Evolutionary conservation across 148 eudicot genomes (phyloP), one percentile per base, ranked within the genome.

Genomic region (Chenopodium quinoa): DNA sequence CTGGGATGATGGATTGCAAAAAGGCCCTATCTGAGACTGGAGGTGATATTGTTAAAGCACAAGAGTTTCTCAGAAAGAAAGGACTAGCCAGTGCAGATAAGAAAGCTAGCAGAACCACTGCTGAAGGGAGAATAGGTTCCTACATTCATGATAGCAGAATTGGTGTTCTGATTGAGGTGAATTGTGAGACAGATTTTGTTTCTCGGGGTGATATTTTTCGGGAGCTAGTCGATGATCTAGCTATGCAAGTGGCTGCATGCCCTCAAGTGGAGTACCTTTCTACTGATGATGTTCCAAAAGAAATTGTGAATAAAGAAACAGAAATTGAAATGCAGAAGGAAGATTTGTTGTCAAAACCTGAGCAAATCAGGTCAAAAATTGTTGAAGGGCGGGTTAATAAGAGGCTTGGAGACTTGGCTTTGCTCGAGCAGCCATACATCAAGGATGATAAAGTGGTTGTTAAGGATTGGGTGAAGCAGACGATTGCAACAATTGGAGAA

Each of bases 231-330:
- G 92, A 96, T 79, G 98, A 96, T 84, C 86, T 94, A 62, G 98
- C 99, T 72, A 96, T 96, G 99, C 98, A 96, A 89, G 99, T 92
- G 66, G 99, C 99, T 76, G 99, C 99, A 46, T 96, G 93, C 91
- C 99, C 98, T 84, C 99, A 94, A 86, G 98, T 96, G 60, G 85
- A 87, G 78, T 92, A 90, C 80, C 87, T 96, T 52, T 86, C 66
- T 63, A 82, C 91, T 8, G 97, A 93, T n/a, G 98, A 96, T 80
- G 93, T 96, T 75, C 94, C 97, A 4, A 83, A 87, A 81, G 98
- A 96, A 79, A 11, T 84, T 52, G 87, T 90, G 13, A 89, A 89
- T 12, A 96, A 92, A 84, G 98, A 96, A 87, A 94, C 84, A 83
- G 95, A 86, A 77, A 88, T 96, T 46, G 98, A 96, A 77, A 91